Percentiles rank a stretch among this genome's conserved stretches.
Conservation (phyloP, 352 stramenopile genomes). For the Globisporangium paddicum region DNA sequence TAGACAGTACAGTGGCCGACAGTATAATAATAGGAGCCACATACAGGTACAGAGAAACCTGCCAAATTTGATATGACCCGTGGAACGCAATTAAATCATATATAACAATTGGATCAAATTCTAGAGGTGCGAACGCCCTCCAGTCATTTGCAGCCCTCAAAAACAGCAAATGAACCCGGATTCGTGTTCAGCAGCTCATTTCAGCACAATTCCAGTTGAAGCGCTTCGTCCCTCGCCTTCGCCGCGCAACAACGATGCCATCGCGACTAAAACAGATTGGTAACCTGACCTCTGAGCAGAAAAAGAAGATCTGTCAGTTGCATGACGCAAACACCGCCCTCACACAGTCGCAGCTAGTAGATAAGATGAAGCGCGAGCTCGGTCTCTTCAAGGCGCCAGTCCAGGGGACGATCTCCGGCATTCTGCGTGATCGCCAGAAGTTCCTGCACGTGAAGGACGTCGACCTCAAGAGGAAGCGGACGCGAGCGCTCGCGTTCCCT, state of each 20-base stretch:
- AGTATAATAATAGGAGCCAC: no score
- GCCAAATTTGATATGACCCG: not conserved
- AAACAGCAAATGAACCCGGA: not conserved
- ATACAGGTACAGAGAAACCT: no score
- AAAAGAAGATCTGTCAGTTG: not conserved
- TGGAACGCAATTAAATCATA: constrained; percentile 1
- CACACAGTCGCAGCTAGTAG: not conserved
- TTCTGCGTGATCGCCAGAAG: not conserved
- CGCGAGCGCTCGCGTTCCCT: not conserved
- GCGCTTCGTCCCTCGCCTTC: not conserved
- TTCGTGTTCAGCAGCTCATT: not conserved
- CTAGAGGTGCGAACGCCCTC: not conserved
- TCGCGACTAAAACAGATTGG: not conserved
- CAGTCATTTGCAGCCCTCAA: not conserved
- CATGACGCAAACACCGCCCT: not conserved
- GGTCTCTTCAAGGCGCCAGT: not conserved
- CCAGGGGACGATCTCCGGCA: not conserved
- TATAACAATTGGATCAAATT: constrained; percentile 1
- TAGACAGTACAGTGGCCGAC: no score
- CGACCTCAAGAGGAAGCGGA: not conserved
- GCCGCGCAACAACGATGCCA: not conserved
- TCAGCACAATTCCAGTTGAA: not conserved
- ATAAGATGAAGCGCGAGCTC: not conserved
- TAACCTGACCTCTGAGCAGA: not conserved
- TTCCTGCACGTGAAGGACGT: not conserved